Conservation (phyloP, 2,329 filamentous ascomycete species). For the Mycocentrospora acerina region DNA sequence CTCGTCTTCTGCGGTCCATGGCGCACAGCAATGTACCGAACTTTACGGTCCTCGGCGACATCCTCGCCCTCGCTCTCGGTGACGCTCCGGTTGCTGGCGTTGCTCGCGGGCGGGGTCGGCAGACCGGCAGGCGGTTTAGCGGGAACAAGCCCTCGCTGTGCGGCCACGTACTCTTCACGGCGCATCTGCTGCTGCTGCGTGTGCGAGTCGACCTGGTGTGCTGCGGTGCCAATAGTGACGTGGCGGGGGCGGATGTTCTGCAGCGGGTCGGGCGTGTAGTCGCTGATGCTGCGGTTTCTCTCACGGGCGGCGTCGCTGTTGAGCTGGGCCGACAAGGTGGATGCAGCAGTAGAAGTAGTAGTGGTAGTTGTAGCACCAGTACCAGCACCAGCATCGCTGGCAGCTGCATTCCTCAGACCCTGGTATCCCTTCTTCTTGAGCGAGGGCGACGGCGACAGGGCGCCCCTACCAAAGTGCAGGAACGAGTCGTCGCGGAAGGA, state of each 20-base stretch:
- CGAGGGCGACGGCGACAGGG: slow-evolving; percentile 40
- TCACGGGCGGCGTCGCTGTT: slow-evolving; percentile 51
- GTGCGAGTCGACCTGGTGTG: slow-evolving; percentile 51
- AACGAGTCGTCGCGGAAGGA: slow-evolving; percentile 36
- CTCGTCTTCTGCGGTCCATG: slow-evolving; percentile 66
- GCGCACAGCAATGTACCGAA: slow-evolving; percentile 50
- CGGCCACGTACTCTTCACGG: slow-evolving; percentile 78
- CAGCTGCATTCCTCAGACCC: slow-evolving; percentile 42
- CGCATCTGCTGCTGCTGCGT: slow-evolving; percentile 57
- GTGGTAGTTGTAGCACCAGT: no score
- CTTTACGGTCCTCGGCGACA: slow-evolving; percentile 45
- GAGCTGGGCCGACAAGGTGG: slow-evolving; percentile 29
- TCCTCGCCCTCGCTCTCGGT: slow-evolving; percentile 58
- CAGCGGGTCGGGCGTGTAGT: slow-evolving; percentile 76
- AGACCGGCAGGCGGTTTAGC: slow-evolving; percentile 46
- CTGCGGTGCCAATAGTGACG: slow-evolving; percentile 61
- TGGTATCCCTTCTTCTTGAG: slow-evolving; percentile 53
- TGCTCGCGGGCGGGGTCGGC: slow-evolving; percentile 75
- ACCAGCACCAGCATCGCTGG: slow-evolving; percentile 45
- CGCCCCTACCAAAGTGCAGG: slow-evolving; percentile 30
- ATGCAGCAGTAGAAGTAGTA: no score
- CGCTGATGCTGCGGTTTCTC: slow-evolving; percentile 82
- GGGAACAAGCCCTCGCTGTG: slow-evolving; percentile 72
- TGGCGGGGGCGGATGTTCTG: slow-evolving; percentile 68
- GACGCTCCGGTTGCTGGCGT: slow-evolving; percentile 62